Percentiles rank a stretch among this genome's conserved stretches.
Evolutionary conservation across 495 filamentous ascomycete genomes (phyloP).

Genomic region (Neurospora africana): DNA sequence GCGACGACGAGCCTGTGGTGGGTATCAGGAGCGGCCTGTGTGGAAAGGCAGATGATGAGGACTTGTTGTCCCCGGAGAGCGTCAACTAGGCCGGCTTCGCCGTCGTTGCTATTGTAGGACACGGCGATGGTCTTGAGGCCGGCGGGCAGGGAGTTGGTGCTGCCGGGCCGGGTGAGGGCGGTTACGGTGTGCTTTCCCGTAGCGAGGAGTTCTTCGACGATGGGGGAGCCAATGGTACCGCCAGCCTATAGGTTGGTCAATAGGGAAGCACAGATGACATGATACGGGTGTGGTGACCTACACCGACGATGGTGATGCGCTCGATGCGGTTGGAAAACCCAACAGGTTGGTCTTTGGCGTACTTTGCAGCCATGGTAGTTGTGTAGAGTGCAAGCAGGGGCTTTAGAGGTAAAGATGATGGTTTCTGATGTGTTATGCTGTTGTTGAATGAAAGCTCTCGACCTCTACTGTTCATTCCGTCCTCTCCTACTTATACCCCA

Average conservation of each 20-base stretch:
- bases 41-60: conserved; percentile 49
- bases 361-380: background rate
- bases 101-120: conserved; percentile 25
- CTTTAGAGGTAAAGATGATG: background rate
- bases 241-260: conserved; percentile 33
- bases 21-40: conserved; percentile 13
- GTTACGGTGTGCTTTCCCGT: conserved; percentile 46
- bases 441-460: background rate
- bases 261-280: background rate
- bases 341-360: conserved; percentile 16
- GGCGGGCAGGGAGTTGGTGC: conserved; percentile 24
- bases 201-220: conserved; percentile 39
- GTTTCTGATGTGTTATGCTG: background rate
- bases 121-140: conserved; percentile 23
- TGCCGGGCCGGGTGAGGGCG: conserved; percentile 39
- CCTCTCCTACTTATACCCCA: background rate
- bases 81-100: conserved; percentile 23
- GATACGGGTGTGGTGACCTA: conserved; percentile 14
- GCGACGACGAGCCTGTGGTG: conserved; percentile 44
- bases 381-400: background rate
- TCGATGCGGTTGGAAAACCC: conserved; percentile 25
- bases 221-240: conserved; percentile 45
- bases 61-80: conserved; percentile 42
- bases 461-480: background rate
- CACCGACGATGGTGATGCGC: conserved; percentile 38